phyloP scores from a whole-genome alignment of 2,329 filamentous ascomycete genomes.

The Cladosporium sphaerospermum region DNA sequence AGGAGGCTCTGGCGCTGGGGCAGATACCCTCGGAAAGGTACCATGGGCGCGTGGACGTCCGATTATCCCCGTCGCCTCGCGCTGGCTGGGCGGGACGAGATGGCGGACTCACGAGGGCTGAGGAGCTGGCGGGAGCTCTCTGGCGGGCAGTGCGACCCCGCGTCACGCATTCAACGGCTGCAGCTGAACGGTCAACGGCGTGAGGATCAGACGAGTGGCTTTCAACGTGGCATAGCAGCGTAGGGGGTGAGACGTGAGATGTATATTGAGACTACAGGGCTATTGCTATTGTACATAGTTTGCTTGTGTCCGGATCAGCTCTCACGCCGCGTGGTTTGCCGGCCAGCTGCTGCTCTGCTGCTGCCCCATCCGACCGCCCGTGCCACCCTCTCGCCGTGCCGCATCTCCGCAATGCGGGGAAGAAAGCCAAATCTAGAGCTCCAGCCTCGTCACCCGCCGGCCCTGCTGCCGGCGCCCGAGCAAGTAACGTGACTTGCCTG shows the following conservation, averaged over 20 bases:
- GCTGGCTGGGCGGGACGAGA: background rate
- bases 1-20: background rate
- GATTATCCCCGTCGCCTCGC: conserved; percentile 8
- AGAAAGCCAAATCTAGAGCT: background rate
- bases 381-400: background rate
- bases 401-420: conserved; percentile 6
- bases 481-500: background rate
- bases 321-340: background rate
- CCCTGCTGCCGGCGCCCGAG: background rate
- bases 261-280: too few relatives aligned
- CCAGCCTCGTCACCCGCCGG: background rate
- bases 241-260: too few relatives aligned
- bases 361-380: conserved; percentile 8
- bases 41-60: background rate
- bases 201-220: background rate
- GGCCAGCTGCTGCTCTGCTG: background rate
- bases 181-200: background rate
- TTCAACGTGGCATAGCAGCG: too few relatives aligned
- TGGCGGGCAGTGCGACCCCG: background rate
- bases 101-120: conserved; percentile 3
- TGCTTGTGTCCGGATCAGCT: background rate
- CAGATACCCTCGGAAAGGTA: conserved; percentile 11
- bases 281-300: too few relatives aligned
- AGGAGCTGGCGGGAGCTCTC: background rate
- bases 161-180: conserved; percentile 6